phyloP scores from a whole-genome alignment of 108 stramenopile genomes.

The Skeletonema potamos region DNA sequence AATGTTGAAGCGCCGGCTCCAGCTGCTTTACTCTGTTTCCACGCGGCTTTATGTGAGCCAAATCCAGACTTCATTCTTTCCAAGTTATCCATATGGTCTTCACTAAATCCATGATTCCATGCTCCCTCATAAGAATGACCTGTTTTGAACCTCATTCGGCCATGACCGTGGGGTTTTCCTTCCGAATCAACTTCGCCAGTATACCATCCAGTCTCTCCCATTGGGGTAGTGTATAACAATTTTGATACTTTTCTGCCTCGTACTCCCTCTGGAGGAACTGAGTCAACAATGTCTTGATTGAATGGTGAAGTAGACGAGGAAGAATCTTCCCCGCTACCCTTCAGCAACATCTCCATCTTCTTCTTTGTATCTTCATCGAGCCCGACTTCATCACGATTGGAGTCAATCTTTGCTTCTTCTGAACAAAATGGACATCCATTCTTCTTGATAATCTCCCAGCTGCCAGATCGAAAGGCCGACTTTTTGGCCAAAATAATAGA shows the following conservation, averaged over 20 bases:
- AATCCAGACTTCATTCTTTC: not conserved
- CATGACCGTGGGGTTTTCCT: slow-evolving; percentile 51
- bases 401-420: not conserved
- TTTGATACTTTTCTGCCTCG: slow-evolving; percentile 3
- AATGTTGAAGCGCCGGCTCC: not conserved
- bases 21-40: not conserved
- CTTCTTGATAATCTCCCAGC: not conserved
- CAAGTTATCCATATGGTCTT: slow-evolving; percentile 7
- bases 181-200: slow-evolving; percentile 51
- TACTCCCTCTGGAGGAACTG: not conserved
- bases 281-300: not conserved
- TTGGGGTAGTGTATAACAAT: slow-evolving; percentile 44
- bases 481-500: slow-evolving; percentile 5
- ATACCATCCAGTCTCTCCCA: slow-evolving; percentile 56
- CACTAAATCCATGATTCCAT: slow-evolving; percentile 28
- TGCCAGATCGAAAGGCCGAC: not conserved
- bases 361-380: not conserved
- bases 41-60: not conserved
- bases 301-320: not conserved
- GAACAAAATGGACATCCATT: not conserved
- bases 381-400: not conserved
- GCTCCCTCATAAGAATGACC: slow-evolving; percentile 50
- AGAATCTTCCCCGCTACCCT: not conserved
- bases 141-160: slow-evolving; percentile 62
- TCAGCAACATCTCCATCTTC: not conserved